A percentile compares a stretch with the other conserved stretches of the same genome.
Evolutionary conservation across 495 filamentous ascomycete species (phyloP).

Genomic region (Penicillium longicatenatum): DNA sequence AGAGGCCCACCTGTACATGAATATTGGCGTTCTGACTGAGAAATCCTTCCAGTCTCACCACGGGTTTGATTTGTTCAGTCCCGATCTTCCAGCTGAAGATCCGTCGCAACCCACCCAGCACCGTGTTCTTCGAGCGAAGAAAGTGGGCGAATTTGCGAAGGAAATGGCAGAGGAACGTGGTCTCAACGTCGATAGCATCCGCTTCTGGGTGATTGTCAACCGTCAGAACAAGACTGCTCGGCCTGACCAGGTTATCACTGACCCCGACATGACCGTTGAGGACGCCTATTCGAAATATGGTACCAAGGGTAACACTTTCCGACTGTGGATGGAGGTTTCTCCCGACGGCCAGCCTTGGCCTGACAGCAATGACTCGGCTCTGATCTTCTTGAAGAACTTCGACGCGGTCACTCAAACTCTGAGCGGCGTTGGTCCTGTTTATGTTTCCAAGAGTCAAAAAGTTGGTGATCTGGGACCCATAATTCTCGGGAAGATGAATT

Average conservation of each 20-base stretch:
- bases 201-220: constrained; percentile 97
- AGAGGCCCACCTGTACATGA: constrained; percentile 90
- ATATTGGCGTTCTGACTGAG: constrained; percentile 76
- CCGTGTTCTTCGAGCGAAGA: constrained; percentile 69
- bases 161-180: constrained; percentile 68
- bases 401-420: constrained; percentile 75
- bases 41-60: constrained; percentile 76
- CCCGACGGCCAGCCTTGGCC: constrained; percentile 66
- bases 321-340: constrained; percentile 82
- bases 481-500: constrained; percentile 84
- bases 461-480: constrained; percentile 80
- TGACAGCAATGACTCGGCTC: constrained; percentile 59
- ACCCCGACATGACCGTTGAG: constrained; percentile 78
- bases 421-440: constrained; percentile 74
- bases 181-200: constrained; percentile 59
- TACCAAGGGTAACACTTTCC: constrained; percentile 71
- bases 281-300: constrained; percentile 70
- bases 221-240: constrained; percentile 96
- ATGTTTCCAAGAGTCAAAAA: constrained; percentile 83
- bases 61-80: constrained; percentile 80
- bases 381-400: constrained; percentile 92
- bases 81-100: constrained; percentile 68
- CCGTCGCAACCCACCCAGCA: constrained; percentile 59
- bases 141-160: constrained; percentile 70
- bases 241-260: constrained; percentile 81